Base-by-base conservation (phyloP, 352 stramenopile genomes). In the Globisporangium cylindrosporum region DNA sequence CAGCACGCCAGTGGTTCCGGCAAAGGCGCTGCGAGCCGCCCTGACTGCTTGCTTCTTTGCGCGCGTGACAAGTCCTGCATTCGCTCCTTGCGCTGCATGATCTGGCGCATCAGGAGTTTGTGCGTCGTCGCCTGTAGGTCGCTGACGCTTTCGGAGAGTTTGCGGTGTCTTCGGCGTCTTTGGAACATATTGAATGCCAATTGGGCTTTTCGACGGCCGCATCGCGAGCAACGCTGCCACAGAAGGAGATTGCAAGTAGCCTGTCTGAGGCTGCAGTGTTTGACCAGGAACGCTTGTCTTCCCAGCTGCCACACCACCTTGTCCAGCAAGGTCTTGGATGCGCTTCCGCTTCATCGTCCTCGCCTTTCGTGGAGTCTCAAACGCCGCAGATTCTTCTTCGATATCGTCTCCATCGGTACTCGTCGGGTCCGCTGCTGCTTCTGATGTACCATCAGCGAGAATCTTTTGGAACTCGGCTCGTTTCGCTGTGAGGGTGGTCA, bases 381-480 rank as follows among this genome's bases (percentile, higher is more conserved):
- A 70, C 25, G 29, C 41, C 10, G 65, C 61, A 12, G 59, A 53
- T 22, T 71, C 77, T 1, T 73, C 72, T 12, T 69, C 46, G 18
- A 71, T 71, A n/a, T 51, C 48, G 49, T 60, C 66, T 20, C 34
- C 43, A 29, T 67, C 56, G 10, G 59, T 46, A 9, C 43, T 46
- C 32, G 20, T 51, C 18, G 57, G 27, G 3, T 15, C 18, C 43
- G 43, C 46, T 60, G 22, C 51, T 59, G 59, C 36, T 15, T 61
- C 59, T 20, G 54, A 24, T 29, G 56, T 48, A 48, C 70, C 70
- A 54, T 66, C 72, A 15, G 59, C 54, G n/a, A 84, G 38, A 12
- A 75, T 66, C 63, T 89, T 74, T 54, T 80, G 74, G 66, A 89
- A 87, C 53, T 86, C 75, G 3, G 75, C 63, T n/a, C 72, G 75